Evolutionary conservation across 495 filamentous ascomycete species (phyloP), one percentile per base, ranked within the genome.

Genomic region (Xeromyces bisporus): DNA sequence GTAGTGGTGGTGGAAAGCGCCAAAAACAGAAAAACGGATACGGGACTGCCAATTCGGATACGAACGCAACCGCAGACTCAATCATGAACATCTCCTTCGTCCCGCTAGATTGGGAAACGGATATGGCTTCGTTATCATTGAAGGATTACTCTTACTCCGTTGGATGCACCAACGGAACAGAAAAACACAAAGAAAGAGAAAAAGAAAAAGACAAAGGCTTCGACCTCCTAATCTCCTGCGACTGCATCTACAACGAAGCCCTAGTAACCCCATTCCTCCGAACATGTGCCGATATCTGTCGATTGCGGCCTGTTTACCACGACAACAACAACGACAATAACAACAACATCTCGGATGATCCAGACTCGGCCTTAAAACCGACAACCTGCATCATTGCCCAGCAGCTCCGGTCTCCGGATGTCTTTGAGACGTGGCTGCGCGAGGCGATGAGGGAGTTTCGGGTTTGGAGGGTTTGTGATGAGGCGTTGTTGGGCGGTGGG

Each of bases 211-310:
- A 61, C 34, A 32, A 30, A 8, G 55, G 53, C 14, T 54, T 62
- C 34, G 76, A 83, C 37, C 56, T 66, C 2, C 62, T 93, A 3
- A 49, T 86, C 12, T 82, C 85, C 3, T 91, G 81, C 51, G 83
- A 91, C 46, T 91, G 82, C 43, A 76, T 93, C 48, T 92, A 89
- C 56, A 85, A 87, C 48, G 82, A 93, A 39, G 64, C 75, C 3
- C 67, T 97, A 2, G 71, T 94, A 10, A 58, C 70, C 20, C 81
- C 84, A 1, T 70, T 94, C 12, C 78, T 93, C n/a, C 61, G 73
- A 29, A 79, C 83, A 0, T 94, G 85, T 53, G 69, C 64, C n/a
- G 79, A 87, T 34, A 59, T 72, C 15, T 92, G 86, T 54, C 50
- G 55, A 12, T 48, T 87, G 2, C 51, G 72, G 12, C 44, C 53